Conservation (phyloP, 306 rosid genomes). For the Medicago truncatula region MtrunA17r5.0-ANR NC_053049.1:28959501-28960000, state of each 20-base stretch:
- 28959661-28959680: no score
- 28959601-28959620: slow-evolving; percentile 88
- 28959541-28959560: slow-evolving; percentile 94
- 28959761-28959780: background rate
- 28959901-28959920: slow-evolving; percentile 91
- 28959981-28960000: background rate
- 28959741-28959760: background rate
- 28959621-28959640: slow-evolving; percentile 43
- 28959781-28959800: slow-evolving; percentile 1
- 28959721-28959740: no score
- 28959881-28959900: slow-evolving; percentile 95
- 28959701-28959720: no score
- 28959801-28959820: slow-evolving; percentile 23
- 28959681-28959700: no score
- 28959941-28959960: slow-evolving; percentile 21
- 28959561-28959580: slow-evolving; percentile 91
- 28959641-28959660: background rate
- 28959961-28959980: slow-evolving; percentile 2
- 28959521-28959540: slow-evolving; percentile 32
- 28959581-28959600: slow-evolving; percentile 89
- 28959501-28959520: slow-evolving; percentile 4
- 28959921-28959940: slow-evolving; percentile 67
- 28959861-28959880: slow-evolving; percentile 97
- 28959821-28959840: slow-evolving; percentile 97
- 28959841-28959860: slow-evolving; percentile 97